Percentiles rank a stretch among this genome's conserved stretches.
These are phyloP conservation scores for Coffea humblotiana DNA, from an alignment of 305 asterid genomes.

Conservation along the genomic window DNA sequence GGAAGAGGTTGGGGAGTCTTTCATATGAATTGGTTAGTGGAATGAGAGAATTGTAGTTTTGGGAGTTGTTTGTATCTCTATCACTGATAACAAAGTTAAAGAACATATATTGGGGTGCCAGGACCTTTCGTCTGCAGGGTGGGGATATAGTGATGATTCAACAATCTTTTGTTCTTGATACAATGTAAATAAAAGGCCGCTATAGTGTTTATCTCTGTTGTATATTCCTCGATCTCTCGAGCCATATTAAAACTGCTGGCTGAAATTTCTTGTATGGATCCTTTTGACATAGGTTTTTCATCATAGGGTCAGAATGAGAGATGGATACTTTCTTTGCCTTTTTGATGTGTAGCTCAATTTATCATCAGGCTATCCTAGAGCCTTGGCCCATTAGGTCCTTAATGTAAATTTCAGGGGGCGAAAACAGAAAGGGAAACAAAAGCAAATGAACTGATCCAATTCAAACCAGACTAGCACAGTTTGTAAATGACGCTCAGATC, in stretches of 20 bases:
- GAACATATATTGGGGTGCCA: background rate
- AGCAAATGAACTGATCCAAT: too few species aligned
- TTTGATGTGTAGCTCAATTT: background rate
- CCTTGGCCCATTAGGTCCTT: too few species aligned
- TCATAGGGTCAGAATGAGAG: background rate
- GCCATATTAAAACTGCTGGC: background rate
- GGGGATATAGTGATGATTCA: background rate
- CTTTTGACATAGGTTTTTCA: background rate
- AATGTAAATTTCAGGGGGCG: too few species aligned
- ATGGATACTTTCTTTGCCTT: background rate
- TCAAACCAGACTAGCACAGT: too few species aligned
- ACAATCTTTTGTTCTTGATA: conserved; percentile 4
- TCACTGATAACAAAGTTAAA: background rate
- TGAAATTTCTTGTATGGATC: background rate
- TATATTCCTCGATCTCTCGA: conserved; percentile 4
- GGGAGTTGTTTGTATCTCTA: conserved; percentile 17
- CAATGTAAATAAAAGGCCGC: conserved; percentile 11
- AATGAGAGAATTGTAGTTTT: background rate
- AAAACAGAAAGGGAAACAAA: too few species aligned
- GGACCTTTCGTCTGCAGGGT: conserved; percentile 4
- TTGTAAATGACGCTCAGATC: too few species aligned
- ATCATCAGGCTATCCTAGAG: background rate
- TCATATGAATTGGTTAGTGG: background rate
- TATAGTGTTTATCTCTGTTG: background rate
- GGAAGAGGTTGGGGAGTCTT: background rate